These are phyloP conservation scores for Tremella mesenterica DNA, from an alignment of 768 basidiomycete genomes.

Conservation along the genomic window DNA sequence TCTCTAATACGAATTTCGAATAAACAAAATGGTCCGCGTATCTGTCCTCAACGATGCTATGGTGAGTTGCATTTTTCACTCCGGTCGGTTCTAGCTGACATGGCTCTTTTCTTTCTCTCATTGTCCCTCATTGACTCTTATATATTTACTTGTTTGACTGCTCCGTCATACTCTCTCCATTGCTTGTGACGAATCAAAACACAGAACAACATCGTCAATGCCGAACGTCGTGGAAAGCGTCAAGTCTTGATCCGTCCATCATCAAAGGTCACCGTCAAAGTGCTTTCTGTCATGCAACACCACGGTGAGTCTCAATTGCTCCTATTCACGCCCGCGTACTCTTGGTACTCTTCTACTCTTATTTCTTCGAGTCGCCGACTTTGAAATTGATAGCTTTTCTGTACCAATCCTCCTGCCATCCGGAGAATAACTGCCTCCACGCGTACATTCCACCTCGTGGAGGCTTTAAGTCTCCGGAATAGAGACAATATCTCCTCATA, in stretches of 20 bases:
- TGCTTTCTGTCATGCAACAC: conserved; percentile 96
- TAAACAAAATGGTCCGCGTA: conserved; percentile 48
- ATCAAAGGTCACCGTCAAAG: conserved; percentile 96
- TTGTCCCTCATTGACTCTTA: neutral
- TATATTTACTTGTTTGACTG: neutral
- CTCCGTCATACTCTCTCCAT: neutral
- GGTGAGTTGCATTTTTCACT: conserved; percentile 18
- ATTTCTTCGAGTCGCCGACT: neutral
- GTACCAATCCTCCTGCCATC: conserved; percentile 1
- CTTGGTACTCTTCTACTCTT: neutral
- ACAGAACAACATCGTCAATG: conserved; percentile 94
- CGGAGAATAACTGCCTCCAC: conserved; percentile 45
- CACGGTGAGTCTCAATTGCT: conserved; percentile 63
- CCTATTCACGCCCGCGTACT: neutral
- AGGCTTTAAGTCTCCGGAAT: conserved; percentile 47
- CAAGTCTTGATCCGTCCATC: conserved; percentile 96
- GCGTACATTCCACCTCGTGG: conserved; percentile 27
- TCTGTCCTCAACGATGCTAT: conserved; percentile 47
- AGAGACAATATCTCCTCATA: conserved; percentile 17
- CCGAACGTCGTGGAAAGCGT: conserved; percentile 98
- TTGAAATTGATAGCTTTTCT: neutral
- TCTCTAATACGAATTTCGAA: too few species aligned
- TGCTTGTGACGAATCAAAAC: neutral
- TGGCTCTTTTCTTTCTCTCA: neutral
- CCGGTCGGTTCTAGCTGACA: neutral